phyloP scores from a whole-genome alignment of 208 protist species.

The Porcisia hertigi region DNA sequence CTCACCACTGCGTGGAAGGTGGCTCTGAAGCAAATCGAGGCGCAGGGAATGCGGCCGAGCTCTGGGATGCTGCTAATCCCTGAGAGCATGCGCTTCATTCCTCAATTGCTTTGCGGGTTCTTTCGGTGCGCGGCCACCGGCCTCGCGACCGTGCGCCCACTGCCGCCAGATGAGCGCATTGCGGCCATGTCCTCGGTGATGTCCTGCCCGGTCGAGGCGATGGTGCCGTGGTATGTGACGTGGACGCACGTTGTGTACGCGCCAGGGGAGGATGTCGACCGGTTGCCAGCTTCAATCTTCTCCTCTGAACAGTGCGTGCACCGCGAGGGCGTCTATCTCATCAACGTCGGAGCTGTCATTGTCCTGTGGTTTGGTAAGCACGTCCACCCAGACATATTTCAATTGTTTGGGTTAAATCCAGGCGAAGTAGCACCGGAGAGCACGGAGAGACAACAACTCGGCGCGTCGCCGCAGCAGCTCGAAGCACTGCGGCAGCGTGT shows the following conservation, averaged over 20 bases:
- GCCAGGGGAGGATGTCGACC: conserved; percentile 43
- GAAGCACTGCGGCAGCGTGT: conserved; percentile 55
- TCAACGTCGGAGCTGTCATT: conserved; percentile 54
- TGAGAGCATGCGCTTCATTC: conserved; percentile 75
- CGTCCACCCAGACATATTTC: conserved; percentile 40
- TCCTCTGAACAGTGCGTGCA: conserved; percentile 61
- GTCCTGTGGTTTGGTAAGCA: conserved; percentile 79
- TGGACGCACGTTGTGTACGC: conserved; percentile 81
- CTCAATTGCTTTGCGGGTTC: conserved; percentile 80
- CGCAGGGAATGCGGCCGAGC: conserved; percentile 37
- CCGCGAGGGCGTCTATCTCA: conserved; percentile 61
- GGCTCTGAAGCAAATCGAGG: conserved; percentile 48
- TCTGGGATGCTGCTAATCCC: conserved; percentile 64
- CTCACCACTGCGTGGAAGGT: conserved; percentile 50
- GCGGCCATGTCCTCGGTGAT: conserved; percentile 78
- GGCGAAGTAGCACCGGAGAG: conserved; percentile 23
- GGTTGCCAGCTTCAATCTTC: conserved; percentile 59
- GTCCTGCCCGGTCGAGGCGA: conserved; percentile 59
- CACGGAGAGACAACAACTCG: conserved; percentile 19
- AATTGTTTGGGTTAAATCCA: conserved; percentile 46
- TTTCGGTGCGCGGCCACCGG: conserved; percentile 64
- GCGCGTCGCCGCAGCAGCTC: conserved; percentile 53
- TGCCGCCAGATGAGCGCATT: conserved; percentile 72
- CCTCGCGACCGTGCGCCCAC: conserved; percentile 35
- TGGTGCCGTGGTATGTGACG: conserved; percentile 65